Evolutionary conservation across 2,329 filamentous ascomycete species (phyloP).

Genomic region (Pseudocercospora cruenta): DNA sequence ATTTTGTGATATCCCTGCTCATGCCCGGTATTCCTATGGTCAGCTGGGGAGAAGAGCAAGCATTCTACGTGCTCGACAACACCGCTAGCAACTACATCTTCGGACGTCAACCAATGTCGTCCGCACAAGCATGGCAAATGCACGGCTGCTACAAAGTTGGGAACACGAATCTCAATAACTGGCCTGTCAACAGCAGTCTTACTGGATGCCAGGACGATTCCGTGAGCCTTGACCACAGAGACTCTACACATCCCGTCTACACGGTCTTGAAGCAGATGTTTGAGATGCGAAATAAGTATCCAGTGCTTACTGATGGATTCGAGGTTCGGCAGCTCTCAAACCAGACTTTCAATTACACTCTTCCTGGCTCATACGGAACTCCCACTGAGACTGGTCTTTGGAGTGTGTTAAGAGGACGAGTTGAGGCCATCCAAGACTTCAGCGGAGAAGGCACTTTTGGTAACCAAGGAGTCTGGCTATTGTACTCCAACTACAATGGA

Average conservation of each 20-base stretch:
- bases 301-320: slow-evolving; percentile 64
- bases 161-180: slow-evolving; percentile 60
- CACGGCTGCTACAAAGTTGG: slow-evolving; percentile 66
- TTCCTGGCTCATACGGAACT: slow-evolving; percentile 57
- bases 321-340: slow-evolving; percentile 60
- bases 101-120: slow-evolving; percentile 65
- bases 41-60: slow-evolving; percentile 69
- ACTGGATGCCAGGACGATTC: slow-evolving; percentile 61
- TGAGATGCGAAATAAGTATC: slow-evolving; percentile 60
- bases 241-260: slow-evolving; percentile 63
- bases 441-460: slow-evolving; percentile 42
- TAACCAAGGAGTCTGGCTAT: slow-evolving; percentile 56
- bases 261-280: slow-evolving; percentile 66
- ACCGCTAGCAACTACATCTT: slow-evolving; percentile 68
- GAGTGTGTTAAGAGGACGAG: slow-evolving; percentile 59
- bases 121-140: slow-evolving; percentile 64
- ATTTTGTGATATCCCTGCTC: slow-evolving; percentile 62
- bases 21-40: slow-evolving; percentile 65
- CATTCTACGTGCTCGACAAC: slow-evolving; percentile 66
- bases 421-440: slow-evolving; percentile 58
- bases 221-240: slow-evolving; percentile 64
- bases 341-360: slow-evolving; percentile 54
- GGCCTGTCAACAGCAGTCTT: slow-evolving; percentile 59
- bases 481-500: slow-evolving; percentile 55
- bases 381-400: slow-evolving; percentile 59